Conservation (phyloP, 169 alveolate genomes). For the Eimeria maxima region DNA sequence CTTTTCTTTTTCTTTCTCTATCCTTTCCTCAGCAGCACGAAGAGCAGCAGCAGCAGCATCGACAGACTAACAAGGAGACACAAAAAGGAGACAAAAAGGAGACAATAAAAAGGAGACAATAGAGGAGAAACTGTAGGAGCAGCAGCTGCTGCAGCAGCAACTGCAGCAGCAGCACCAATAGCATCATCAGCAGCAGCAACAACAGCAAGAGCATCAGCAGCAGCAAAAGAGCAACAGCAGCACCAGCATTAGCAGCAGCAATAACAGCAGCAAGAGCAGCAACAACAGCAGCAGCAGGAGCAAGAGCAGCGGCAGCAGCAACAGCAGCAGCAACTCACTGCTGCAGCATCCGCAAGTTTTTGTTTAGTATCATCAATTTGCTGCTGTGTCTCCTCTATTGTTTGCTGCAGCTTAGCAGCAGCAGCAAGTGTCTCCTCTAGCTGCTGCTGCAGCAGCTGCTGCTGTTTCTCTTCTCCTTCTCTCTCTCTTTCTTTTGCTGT, state of each 20-base stretch:
- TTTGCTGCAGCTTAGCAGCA: background rate
- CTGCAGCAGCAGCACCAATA: too few species aligned
- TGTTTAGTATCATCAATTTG: background rate
- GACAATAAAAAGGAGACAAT: background rate
- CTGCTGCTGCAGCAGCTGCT: constrained; percentile 35
- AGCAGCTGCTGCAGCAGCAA: background rate
- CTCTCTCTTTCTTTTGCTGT: constrained; percentile 40
- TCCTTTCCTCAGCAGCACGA: background rate
- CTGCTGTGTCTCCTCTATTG: background rate
- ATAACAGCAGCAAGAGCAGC: background rate
- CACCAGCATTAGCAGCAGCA: too few species aligned
- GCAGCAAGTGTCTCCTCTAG: constrained; percentile 24
- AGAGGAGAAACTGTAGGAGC: constrained; percentile 26
- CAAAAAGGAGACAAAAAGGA: too few species aligned
- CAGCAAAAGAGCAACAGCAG: too few species aligned
- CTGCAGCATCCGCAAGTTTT: background rate
- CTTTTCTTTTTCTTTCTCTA: background rate
- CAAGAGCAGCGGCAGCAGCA: background rate
- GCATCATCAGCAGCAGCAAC: too few species aligned
- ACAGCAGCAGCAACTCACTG: background rate
- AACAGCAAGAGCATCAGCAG: too few species aligned
- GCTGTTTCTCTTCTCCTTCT: background rate
- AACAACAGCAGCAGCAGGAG: constrained; percentile 2
- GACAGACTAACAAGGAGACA: background rate
- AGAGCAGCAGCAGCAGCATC: background rate